Evolutionary conservation across 208 protist species (phyloP).

Genomic region (Trichomonas tenax): DNA sequence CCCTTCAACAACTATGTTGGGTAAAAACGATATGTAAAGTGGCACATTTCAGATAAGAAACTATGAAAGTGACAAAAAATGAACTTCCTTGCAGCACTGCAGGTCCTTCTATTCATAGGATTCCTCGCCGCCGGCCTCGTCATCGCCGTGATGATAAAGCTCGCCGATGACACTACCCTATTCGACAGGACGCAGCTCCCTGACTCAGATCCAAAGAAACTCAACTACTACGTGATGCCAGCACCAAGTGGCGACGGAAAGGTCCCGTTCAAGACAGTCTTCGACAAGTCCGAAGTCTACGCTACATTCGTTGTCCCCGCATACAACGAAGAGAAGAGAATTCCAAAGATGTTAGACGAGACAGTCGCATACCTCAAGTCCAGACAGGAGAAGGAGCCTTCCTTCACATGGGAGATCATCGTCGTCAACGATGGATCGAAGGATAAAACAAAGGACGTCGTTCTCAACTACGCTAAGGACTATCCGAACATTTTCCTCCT

Average conservation of each 20-base stretch:
- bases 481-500: slow-evolving; percentile 18
- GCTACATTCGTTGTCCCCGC: slow-evolving; percentile 31
- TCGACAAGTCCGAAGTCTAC: neutral
- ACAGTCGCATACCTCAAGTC: slow-evolving; percentile 20
- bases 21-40: too few relatives aligned
- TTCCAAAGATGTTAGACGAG: slow-evolving; percentile 23
- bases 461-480: neutral
- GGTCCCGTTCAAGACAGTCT: neutral
- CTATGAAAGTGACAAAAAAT: too few relatives aligned
- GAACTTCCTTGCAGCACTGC: too few relatives aligned
- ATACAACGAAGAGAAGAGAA: slow-evolving; percentile 29
- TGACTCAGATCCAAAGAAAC: neutral
- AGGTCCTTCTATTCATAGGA: too few relatives aligned
- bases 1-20: too few relatives aligned
- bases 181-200: neutral
- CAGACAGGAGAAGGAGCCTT: neutral
- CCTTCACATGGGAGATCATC: slow-evolving; percentile 27
- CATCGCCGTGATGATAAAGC: too few relatives aligned
- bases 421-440: slow-evolving; percentile 31
- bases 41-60: too few relatives aligned
- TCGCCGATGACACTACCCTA: neutral
- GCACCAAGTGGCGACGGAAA: neutral
- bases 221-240: neutral
- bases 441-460: slow-evolving; percentile 23
- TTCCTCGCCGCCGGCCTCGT: too few relatives aligned